Conservation (phyloP, 73 alveolate genomes). For the Tetrahymena borealis region DNA sequence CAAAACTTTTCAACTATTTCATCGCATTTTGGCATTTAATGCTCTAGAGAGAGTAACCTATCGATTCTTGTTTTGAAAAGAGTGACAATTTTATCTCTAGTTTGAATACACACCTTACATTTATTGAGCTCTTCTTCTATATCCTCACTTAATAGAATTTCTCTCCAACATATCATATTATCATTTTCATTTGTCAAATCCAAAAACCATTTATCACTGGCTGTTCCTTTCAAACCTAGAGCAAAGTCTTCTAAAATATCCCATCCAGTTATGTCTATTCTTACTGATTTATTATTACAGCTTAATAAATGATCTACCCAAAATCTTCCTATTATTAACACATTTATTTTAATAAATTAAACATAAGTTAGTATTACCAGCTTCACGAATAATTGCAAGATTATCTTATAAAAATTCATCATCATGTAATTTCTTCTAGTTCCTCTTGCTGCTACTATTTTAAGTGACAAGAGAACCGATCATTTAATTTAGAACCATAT, state of each 20-base stretch:
- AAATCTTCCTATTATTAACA: not conserved
- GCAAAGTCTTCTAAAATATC: not conserved
- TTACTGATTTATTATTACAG: not conserved
- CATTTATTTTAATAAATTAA: not conserved
- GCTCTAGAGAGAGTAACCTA: not conserved
- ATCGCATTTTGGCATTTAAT: not conserved
- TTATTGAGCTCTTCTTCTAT: not conserved
- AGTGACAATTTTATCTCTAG: not conserved
- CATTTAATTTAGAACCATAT: not conserved
- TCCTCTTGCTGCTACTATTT: not conserved
- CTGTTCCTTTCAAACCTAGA: not conserved
- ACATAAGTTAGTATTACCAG: not conserved
- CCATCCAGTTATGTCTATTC: not conserved
- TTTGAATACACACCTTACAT: not conserved
- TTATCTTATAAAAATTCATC: not conserved
- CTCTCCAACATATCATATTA: not conserved
- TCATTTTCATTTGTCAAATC: not conserved
- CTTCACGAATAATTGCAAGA: not conserved
- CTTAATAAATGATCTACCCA: not conserved
- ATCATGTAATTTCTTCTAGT: not conserved
- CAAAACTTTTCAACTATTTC: not conserved
- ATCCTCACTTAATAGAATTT: not conserved
- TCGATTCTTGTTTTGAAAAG: not conserved
- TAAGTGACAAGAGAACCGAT: not conserved
- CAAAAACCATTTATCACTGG: not conserved